Base-by-base conservation (phyloP, 2,329 filamentous ascomycete species). In the Fusarium sp. region DNA sequence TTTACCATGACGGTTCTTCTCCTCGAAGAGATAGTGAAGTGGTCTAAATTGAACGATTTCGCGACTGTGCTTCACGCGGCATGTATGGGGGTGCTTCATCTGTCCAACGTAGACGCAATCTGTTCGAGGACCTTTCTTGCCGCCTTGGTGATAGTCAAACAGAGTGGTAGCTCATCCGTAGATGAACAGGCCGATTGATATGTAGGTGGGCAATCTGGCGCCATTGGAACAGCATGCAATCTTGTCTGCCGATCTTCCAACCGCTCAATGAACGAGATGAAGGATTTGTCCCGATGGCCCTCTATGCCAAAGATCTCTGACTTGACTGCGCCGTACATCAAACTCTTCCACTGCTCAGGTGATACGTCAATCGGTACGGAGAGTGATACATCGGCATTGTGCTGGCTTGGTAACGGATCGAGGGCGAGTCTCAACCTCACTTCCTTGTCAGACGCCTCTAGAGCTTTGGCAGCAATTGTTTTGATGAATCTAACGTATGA, bases 281-380 rank as follows among this genome's bases (percentile, higher is more conserved):
- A 56, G 2, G 56, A 38, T 12, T 38, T 38, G 2, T 56, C 38
- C 4, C 26, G 23, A 30, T n/a, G 33, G 7, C 28, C 54, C 11
- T 31, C 12, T 16, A 45, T 56, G 3, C 50, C 50, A 20, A 56
- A 44, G 12, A 58, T 58, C 33, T 56, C 56, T 15, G 31, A 58
- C 10, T 20, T 58, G 12, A 56, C 33, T 4, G 5, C 50, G 26
- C 16, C 26, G 18, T 56, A 58, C 56, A 57, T 56, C 15, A 58
- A 13, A 44, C 50, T 26, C 31, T 56, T 58, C 55, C 55, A 55
- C 31, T 55, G 49, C 6, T 58, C 55, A 1, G 50, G 36, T 4
- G 38, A 23, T 8, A 58, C 55, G 55, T 58, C 55, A 55, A 56
- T 58, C 38, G 38, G 55, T 8, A 58, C 55, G 11, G 20, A 44